Conservation (phyloP, 768 basidiomycete species). For the Lentinula sp. region DNA sequence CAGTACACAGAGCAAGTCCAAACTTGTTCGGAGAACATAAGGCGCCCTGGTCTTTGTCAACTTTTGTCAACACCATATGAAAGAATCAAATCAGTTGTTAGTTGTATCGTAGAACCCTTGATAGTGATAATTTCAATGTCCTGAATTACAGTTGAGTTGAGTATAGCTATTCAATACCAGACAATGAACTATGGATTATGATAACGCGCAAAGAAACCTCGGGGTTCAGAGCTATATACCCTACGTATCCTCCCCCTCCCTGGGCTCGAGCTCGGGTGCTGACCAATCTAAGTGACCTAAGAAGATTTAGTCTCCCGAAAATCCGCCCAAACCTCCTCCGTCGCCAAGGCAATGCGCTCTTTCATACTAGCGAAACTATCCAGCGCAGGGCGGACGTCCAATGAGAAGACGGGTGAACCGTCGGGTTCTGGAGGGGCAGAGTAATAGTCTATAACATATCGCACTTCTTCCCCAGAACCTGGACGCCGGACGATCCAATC, state of each 20-base stretch:
- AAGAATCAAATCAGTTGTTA: too few relatives aligned
- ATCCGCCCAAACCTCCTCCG: constrained; percentile 60
- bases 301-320: constrained; percentile 30
- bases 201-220: too few relatives aligned
- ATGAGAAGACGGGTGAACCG: constrained; percentile 90
- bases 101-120: too few relatives aligned
- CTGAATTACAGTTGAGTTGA: not conserved
- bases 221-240: too few relatives aligned
- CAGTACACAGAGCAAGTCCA: too few relatives aligned
- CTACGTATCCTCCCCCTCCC: too few relatives aligned
- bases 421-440: constrained; percentile 85
- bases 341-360: constrained; percentile 64
- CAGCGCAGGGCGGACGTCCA: constrained; percentile 93
- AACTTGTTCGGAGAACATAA: too few relatives aligned
- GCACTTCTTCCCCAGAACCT: constrained; percentile 72
- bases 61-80: too few relatives aligned
- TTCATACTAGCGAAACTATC: constrained; percentile 77
- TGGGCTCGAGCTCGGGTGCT: too few relatives aligned
- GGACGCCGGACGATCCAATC: constrained; percentile 93
- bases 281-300: constrained; percentile 4
- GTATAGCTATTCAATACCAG: not conserved
- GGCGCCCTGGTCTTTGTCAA: too few relatives aligned
- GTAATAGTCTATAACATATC: constrained; percentile 99
- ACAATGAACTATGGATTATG: not conserved
- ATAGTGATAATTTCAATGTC: not conserved